These are phyloP conservation scores for Leonotis leonurus DNA, from an alignment of 257 asterid genomes.

Conservation along the genomic window DNA sequence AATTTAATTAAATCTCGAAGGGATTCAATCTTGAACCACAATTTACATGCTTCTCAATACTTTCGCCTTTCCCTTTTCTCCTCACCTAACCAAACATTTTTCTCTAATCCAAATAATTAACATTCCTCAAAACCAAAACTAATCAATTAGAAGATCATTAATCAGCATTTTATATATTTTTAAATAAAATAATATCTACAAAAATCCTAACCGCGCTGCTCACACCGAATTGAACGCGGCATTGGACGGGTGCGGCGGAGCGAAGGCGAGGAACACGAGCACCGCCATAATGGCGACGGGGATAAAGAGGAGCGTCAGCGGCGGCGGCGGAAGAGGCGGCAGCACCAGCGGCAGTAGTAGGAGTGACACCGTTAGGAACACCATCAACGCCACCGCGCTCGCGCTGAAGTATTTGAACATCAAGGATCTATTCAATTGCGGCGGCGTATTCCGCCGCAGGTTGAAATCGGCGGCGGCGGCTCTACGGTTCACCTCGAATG, in stretches of 20 bases:
- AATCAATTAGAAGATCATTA: too few species aligned
- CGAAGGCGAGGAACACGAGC: conserved; percentile 38
- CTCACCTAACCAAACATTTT: neutral
- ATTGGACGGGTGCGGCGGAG: conserved; percentile 35
- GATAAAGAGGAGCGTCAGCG: conserved; percentile 32
- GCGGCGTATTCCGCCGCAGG: conserved; percentile 2
- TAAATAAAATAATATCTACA: neutral
- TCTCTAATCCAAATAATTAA: neutral
- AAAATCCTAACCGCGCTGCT: neutral
- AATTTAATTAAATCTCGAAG: neutral
- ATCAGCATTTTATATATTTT: neutral
- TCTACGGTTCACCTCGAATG: neutral
- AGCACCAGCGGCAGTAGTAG: conserved; percentile 48
- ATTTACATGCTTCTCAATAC: neutral
- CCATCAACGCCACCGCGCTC: conserved; percentile 23
- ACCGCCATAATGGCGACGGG: conserved; percentile 56
- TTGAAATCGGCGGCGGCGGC: neutral
- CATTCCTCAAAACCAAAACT: neutral
- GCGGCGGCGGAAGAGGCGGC: conserved; percentile 78
- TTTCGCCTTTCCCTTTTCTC: neutral
- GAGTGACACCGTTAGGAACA: conserved; percentile 32
- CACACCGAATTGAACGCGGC: neutral
- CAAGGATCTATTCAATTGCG: neutral
- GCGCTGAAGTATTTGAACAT: conserved; percentile 23
- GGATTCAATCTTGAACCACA: neutral